These are phyloP conservation scores for Saccharomycopsis phalli DNA, from an alignment of 1,139 yeast species.

Conservation along the genomic window DNA sequence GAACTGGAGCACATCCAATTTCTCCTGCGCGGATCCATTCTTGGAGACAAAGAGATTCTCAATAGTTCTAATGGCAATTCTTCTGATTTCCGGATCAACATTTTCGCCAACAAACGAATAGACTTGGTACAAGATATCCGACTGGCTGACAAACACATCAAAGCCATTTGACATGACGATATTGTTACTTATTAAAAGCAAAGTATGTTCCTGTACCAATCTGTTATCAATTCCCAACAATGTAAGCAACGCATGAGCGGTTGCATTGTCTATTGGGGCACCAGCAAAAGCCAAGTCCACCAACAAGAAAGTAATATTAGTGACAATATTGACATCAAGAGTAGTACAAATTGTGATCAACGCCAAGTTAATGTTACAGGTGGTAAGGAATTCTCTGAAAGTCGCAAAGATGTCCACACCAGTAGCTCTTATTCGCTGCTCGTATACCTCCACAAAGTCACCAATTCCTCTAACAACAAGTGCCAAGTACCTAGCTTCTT, in stretches of 20 bases:
- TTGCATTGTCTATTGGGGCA: background rate
- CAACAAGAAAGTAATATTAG: slow-evolving; percentile 3
- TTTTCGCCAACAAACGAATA: slow-evolving; percentile 1
- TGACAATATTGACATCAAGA: background rate
- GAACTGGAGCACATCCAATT: background rate
- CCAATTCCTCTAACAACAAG: background rate
- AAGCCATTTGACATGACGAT: slow-evolving; percentile 2
- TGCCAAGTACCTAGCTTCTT: background rate
- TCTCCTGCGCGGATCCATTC: background rate
- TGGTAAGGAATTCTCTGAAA: background rate
- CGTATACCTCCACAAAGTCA: slow-evolving; percentile 1
- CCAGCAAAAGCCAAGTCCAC: slow-evolving; percentile 3
- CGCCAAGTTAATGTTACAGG: background rate
- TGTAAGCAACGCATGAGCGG: background rate
- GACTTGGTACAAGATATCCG: slow-evolving; percentile 1
- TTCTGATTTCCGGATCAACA: background rate
- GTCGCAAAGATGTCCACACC: background rate
- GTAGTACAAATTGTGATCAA: background rate
- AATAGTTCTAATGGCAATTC: background rate
- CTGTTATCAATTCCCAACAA: background rate
- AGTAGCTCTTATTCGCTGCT: background rate
- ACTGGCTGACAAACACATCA: background rate
- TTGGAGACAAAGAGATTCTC: background rate
- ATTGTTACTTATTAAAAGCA: background rate
- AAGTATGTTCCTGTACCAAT: background rate